Percentiles rank a stretch among this genome's conserved stretches.
Conservation (phyloP, 2,329 filamentous ascomycete species). For the Aspergillus pseudoterreus region DNA sequence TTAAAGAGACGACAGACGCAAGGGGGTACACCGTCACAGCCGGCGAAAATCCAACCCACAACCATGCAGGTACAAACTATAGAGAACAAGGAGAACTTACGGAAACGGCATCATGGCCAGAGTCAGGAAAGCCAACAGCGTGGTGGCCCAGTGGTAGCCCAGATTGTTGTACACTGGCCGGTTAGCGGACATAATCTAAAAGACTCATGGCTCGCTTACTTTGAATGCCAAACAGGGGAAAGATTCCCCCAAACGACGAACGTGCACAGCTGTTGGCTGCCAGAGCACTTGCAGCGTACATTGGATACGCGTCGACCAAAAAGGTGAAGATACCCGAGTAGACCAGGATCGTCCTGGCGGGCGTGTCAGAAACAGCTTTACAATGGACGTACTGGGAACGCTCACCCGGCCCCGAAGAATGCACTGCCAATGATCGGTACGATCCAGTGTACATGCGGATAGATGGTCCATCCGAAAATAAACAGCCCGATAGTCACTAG, state of each 20-base stretch:
- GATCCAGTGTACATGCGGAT: slow-evolving; percentile 68
- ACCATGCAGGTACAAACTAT: slow-evolving; percentile 6
- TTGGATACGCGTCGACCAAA: slow-evolving; percentile 60
- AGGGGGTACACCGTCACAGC: not conserved
- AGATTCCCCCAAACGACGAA: slow-evolving; percentile 73
- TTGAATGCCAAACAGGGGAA: slow-evolving; percentile 69
- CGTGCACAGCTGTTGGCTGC: slow-evolving; percentile 80
- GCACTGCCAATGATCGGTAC: slow-evolving; percentile 68
- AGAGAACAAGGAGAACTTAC: slow-evolving; percentile 27
- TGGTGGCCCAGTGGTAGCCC: slow-evolving; percentile 46
- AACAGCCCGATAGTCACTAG: slow-evolving; percentile 80
- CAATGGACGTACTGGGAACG: slow-evolving; percentile 19
- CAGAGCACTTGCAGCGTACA: slow-evolving; percentile 58
- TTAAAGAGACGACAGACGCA: not conserved
- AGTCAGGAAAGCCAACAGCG: slow-evolving; percentile 42
- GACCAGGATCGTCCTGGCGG: slow-evolving; percentile 64
- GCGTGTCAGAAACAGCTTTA: not conserved
- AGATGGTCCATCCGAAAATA: slow-evolving; percentile 85
- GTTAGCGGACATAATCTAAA: slow-evolving; percentile 14
- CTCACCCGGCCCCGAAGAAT: slow-evolving; percentile 69
- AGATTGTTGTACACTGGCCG: slow-evolving; percentile 44
- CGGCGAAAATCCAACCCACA: not conserved
- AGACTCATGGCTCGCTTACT: slow-evolving; percentile 28
- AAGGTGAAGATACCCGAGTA: slow-evolving; percentile 88
- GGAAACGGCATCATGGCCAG: slow-evolving; percentile 44